Evolutionary conservation across 148 eudicot species (phyloP), one percentile per base, ranked within the genome.

Genomic region (Arctostaphylos glauca): DNA sequence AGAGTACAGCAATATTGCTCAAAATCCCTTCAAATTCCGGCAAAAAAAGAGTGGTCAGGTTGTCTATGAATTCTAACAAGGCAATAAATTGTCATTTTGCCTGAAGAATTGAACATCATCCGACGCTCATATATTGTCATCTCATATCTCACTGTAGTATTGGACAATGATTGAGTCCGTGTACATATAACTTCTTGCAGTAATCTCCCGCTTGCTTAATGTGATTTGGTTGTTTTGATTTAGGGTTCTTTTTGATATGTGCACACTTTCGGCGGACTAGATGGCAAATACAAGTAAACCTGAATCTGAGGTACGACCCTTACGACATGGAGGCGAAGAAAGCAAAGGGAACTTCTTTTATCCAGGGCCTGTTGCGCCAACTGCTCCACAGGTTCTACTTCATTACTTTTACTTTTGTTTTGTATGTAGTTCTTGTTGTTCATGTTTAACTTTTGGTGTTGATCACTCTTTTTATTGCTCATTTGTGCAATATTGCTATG

Each of bases 241-340:
- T 94, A 96, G 99, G 93, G 93, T 96, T 86, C 93, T 96, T 84
- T 94, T 97, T 68, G 99, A 96, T 89, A 96, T 96, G 99, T 89
- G 99, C 82, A 96, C 99, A 44, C 97, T 96, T 85, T 92, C 99
- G 78, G 99, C 99, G 3, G 99, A 96, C 87, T 96, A 98, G 99
- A 96, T 96, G 99, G 98, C 99, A 75, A 96, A 93, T 84, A 96
- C 98, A 82, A 91, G 90, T 94, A 91, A 90, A 83, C 91, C 92
- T 83, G 98, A 93, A 71, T 82, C 88, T 81, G 93, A 93, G 62
- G 56, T 94, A 81, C 98, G 92, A 86, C 81, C n/a, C n/a, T n/a
- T n/a, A n/a, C n/a, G n/a, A n/a, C n/a, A n/a, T n/a, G n/a, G n/a
- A n/a, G n/a, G n/a, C 78, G 98, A 96, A 89, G 99, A 94, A 87